phyloP scores from a whole-genome alignment of 495 filamentous ascomycete genomes.

The Daldinia concentrica region DNA sequence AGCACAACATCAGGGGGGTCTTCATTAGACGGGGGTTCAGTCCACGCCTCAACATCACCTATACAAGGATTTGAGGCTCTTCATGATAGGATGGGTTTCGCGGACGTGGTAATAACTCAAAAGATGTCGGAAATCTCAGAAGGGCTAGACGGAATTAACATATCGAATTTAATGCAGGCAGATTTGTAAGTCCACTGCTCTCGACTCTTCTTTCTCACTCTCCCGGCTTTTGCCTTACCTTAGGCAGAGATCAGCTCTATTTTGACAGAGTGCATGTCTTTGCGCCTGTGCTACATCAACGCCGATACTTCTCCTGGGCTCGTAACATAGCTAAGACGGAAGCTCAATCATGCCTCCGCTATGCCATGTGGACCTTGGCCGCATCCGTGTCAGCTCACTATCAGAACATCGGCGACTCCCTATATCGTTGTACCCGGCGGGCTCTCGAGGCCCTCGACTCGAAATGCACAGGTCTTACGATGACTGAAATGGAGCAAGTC shows the following conservation, averaged over 20 bases:
- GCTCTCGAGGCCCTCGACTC: conserved; percentile 55
- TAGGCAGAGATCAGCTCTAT: conserved; percentile 63
- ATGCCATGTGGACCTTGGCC: conserved; percentile 67
- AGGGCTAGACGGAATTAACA: conserved; percentile 35
- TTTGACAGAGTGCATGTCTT: conserved; percentile 67
- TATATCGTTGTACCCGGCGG: conserved; percentile 60
- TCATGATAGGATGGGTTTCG: conserved; percentile 23
- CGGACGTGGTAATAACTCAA: conserved; percentile 16
- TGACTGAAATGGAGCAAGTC: conserved; percentile 54
- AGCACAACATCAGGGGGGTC: conserved; percentile 26
- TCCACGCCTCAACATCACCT: conserved; percentile 36
- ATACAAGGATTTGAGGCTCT: conserved; percentile 40
- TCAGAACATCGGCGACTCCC: conserved; percentile 53
- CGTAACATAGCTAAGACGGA: conserved; percentile 32
- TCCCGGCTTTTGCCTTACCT: not conserved
- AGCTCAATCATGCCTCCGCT: conserved; percentile 51
- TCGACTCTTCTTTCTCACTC: not conserved
- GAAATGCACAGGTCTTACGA: conserved; percentile 21
- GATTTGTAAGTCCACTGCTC: conserved; percentile 28
- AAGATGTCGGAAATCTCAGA: conserved; percentile 33
- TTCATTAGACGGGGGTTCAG: conserved; percentile 36
- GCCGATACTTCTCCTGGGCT: conserved; percentile 42
- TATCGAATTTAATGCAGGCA: conserved; percentile 41
- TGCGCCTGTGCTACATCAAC: conserved; percentile 62
- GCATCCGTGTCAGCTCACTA: conserved; percentile 64